Evolutionary conservation across 331 rosid genomes (phyloP), one percentile per base, ranked within the genome.

Genomic region (Ulmus americana): DNA sequence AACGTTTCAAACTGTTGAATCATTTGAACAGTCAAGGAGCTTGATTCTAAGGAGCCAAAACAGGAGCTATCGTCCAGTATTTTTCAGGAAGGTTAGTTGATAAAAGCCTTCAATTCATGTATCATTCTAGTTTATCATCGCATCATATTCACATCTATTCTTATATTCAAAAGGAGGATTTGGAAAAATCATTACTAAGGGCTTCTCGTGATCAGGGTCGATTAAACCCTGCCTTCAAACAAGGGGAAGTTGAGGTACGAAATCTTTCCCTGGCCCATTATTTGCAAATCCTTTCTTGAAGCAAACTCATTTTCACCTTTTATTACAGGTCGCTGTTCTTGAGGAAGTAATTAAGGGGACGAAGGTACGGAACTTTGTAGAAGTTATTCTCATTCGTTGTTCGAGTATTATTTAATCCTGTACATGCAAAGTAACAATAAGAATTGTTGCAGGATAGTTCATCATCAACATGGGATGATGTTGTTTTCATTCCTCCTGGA

Each of bases 401-500:
- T 2, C 39, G 56, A 45, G 49, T 38, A 50, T 38, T 0, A 18
- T 16, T 14, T 3, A 39, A 42, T 1, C 18, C 45, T 4, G 2
- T 50, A 43, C 18, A 0, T 0, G 8, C 9, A 50, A 60, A 22
- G 38, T 45, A 39, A 55, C 41, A 40, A 8, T 5, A 35, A 45
- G 45, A 5, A 2, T 52, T 59, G 58, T 79, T 82, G 80, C 95
- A 91, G 97, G 96, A 81, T 42, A 81, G 69, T 70, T 83, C 90
- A 71, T 48, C 81, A 45, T 60, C 85, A 4, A 67, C 48, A 8
- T 91, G 92, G 95, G 83, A 86, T 61, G 94, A 91, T 46, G 76
- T 85, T 64, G 82, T 91, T 61, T 91, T 91, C 69, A 84, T 91
- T 61, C 97, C 97, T 73, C 96, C 97, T 14, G 97, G 96, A 43